Evolutionary conservation across 345 rosid species (phyloP).

Genomic region (Bretschneidera sinensis): DNA sequence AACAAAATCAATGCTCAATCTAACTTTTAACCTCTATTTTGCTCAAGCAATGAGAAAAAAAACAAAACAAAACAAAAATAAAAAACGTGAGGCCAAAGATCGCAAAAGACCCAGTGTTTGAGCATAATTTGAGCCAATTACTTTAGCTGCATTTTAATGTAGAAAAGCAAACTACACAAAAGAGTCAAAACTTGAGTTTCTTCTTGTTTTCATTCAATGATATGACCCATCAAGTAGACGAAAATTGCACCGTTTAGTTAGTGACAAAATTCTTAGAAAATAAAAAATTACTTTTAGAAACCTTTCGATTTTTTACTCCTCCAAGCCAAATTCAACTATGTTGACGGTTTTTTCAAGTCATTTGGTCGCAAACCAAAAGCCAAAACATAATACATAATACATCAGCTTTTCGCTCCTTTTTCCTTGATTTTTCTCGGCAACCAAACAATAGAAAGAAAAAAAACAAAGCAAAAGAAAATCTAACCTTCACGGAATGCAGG

Average conservation of each 20-base stretch:
- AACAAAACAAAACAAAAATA: neutral
- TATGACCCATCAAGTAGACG: neutral
- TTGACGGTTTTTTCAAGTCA: neutral
- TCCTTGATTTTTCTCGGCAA: conserved; percentile 17
- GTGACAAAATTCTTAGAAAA: conserved; percentile 5
- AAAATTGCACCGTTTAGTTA: conserved; percentile 12
- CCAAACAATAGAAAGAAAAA: conserved; percentile 5
- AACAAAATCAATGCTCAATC: conserved; percentile 9
- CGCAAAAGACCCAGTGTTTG: neutral
- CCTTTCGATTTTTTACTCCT: neutral
- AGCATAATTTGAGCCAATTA: neutral
- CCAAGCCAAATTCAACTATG: conserved; percentile 2
- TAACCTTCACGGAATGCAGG: conserved; percentile 37
- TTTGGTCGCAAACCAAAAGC: neutral
- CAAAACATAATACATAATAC: neutral
- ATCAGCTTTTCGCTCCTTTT: neutral
- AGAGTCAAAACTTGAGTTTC: neutral
- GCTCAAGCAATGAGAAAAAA: neutral
- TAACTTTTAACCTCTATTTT: conserved; percentile 28
- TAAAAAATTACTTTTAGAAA: neutral
- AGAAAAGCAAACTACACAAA: neutral
- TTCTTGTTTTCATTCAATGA: neutral
- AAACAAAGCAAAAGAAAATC: neutral
- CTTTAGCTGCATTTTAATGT: neutral
- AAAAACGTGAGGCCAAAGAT: neutral